Evolutionary conservation across 352 stramenopile genomes (phyloP).

Genomic region (Aphanomyces invadans): DNA sequence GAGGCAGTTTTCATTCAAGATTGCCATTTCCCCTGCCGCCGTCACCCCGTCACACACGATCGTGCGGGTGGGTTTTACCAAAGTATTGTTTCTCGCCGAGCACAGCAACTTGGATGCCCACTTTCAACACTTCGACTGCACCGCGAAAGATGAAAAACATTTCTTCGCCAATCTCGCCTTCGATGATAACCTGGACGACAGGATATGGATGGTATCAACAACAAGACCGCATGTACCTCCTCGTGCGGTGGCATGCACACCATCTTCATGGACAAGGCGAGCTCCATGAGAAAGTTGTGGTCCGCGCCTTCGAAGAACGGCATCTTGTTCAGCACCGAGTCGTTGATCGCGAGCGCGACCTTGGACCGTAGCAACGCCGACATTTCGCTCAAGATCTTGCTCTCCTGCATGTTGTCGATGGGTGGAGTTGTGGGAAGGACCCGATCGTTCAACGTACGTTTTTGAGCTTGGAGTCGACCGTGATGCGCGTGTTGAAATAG

Average conservation of each 20-base stretch:
- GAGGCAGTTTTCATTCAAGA: slow-evolving; percentile 65
- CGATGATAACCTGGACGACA: slow-evolving; percentile 60
- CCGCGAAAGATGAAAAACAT: slow-evolving; percentile 84
- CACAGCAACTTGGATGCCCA: slow-evolving; percentile 48
- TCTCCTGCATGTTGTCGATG: slow-evolving; percentile 27
- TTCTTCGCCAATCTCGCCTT: slow-evolving; percentile 73
- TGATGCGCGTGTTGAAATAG: slow-evolving; percentile 70
- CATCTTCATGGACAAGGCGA: slow-evolving; percentile 76
- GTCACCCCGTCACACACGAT: background rate
- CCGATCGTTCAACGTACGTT: slow-evolving; percentile 25
- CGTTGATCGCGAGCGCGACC: slow-evolving; percentile 73
- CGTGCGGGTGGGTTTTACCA: slow-evolving; percentile 22
- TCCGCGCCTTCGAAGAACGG: slow-evolving; percentile 69
- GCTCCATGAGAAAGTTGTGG: slow-evolving; percentile 77
- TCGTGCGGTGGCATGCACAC: slow-evolving; percentile 69
- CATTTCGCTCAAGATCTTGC: slow-evolving; percentile 59
- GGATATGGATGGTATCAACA: too few relatives aligned
- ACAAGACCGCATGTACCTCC: slow-evolving; percentile 26
- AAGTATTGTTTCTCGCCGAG: slow-evolving; percentile 79
- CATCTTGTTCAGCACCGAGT: slow-evolving; percentile 74
- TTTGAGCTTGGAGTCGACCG: slow-evolving; percentile 55
- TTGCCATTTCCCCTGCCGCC: slow-evolving; percentile 51
- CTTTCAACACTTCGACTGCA: slow-evolving; percentile 60
- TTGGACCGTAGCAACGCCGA: slow-evolving; percentile 68
- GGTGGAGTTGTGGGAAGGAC: too few relatives aligned